Evolutionary conservation across 257 asterid genomes (phyloP).

Genomic region (Ophiorrhiza pumila): DNA sequence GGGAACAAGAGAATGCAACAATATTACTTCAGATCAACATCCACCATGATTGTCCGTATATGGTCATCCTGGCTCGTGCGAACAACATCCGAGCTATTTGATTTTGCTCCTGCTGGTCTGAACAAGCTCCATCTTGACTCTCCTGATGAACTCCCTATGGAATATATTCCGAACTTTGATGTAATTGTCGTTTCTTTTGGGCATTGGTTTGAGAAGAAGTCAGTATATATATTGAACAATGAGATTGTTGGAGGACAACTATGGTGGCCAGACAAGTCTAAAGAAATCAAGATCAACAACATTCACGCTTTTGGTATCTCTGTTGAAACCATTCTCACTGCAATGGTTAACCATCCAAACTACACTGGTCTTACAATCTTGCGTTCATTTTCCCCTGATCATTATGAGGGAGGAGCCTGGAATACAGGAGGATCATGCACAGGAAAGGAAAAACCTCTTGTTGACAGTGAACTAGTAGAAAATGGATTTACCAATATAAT

Average conservation of each 20-base stretch:
- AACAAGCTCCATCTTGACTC: constrained; percentile 74
- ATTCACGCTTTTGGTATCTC: constrained; percentile 81
- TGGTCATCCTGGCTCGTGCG: constrained; percentile 99
- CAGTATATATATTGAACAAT: constrained; percentile 72
- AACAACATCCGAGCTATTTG: constrained; percentile 63
- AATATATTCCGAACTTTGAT: constrained; percentile 50
- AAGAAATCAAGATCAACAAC: constrained; percentile 49
- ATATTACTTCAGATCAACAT: constrained; percentile 77
- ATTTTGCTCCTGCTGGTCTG: constrained; percentile 70
- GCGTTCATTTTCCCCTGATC: constrained; percentile 88
- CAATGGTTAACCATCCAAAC: constrained; percentile 67
- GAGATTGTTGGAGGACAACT: constrained; percentile 87
- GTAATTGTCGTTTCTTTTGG: constrained; percentile 90
- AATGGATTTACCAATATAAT: constrained; percentile 68
- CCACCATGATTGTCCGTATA: constrained; percentile 78
- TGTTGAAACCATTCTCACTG: constrained; percentile 70
- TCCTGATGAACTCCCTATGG: constrained; percentile 85
- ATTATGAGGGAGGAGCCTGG: constrained; percentile 92
- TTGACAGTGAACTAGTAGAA: constrained; percentile 56
- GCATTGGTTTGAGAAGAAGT: constrained; percentile 96
- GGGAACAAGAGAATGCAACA: constrained; percentile 79
- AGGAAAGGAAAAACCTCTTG: constrained; percentile 62
- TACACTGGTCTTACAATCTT: constrained; percentile 82
- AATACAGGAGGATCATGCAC: constrained; percentile 97
- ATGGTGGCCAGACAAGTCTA: constrained; percentile 84